Evolutionary conservation across 140 eudicot genomes (phyloP).

Genomic region (Flaveria floridana): DNA sequence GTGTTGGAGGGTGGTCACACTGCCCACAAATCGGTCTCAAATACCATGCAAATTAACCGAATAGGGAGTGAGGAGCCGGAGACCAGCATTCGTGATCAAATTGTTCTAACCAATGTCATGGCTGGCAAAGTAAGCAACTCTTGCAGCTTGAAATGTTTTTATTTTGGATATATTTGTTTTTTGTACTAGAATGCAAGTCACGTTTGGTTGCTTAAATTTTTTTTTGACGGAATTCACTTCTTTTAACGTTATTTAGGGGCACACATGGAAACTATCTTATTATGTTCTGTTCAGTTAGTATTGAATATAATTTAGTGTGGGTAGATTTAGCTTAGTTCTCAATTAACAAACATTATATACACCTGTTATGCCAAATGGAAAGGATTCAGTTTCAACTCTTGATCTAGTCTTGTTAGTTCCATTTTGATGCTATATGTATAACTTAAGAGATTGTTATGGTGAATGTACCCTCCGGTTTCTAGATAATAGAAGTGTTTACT

Average conservation of each 20-base stretch:
- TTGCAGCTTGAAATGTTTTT: constrained; percentile 3
- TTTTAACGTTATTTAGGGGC: not conserved
- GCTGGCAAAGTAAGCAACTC: constrained; percentile 25
- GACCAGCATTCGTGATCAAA: constrained; percentile 34
- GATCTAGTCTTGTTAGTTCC: constrained; percentile 18
- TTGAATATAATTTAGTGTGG: not conserved
- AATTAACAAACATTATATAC: constrained; percentile 6
- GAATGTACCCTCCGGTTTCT: not conserved
- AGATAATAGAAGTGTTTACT: not conserved
- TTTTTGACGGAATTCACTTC: not conserved
- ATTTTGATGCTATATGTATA: not conserved
- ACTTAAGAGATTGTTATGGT: not conserved
- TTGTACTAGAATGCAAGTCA: not conserved
- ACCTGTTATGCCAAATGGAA: constrained; percentile 5
- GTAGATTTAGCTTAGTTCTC: constrained; percentile 13
- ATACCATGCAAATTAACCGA: constrained; percentile 38
- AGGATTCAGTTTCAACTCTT: constrained; percentile 2
- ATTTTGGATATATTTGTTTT: constrained; percentile 12
- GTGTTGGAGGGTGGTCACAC: constrained; percentile 42
- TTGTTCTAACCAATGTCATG: constrained; percentile 28
- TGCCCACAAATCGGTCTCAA: constrained; percentile 37
- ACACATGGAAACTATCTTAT: not conserved
- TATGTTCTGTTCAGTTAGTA: not conserved
- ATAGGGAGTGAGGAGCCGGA: constrained; percentile 39
- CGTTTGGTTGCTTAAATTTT: not conserved